A percentile compares a stretch with the other conserved stretches of the same genome.
Conservation (phyloP, 441 rosid species). For the Pelargonium citronellum region DNA sequence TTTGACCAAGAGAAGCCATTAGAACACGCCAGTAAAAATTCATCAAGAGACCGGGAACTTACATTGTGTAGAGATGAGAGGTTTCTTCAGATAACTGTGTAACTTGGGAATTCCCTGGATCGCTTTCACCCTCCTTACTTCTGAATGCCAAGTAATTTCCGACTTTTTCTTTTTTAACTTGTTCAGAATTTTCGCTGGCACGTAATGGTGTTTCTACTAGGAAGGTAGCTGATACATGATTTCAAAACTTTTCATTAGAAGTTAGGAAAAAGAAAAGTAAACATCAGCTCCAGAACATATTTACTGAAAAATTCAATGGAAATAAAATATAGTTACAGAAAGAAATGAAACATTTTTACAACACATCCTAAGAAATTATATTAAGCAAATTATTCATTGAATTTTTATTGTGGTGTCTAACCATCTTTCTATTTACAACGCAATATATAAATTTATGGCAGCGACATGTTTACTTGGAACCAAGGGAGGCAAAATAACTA, state of each 20-base stretch:
- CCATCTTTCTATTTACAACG: not conserved
- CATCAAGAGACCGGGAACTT: constrained; percentile 21
- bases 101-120: constrained; percentile 24
- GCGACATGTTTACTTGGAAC: not conserved
- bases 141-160: constrained; percentile 22
- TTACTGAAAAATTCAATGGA: not conserved
- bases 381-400: not conserved
- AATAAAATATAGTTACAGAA: too few relatives aligned
- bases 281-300: not conserved
- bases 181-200: constrained; percentile 19
- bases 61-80: constrained; percentile 62
- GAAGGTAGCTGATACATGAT: constrained; percentile 18
- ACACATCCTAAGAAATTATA: not conserved
- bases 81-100: constrained; percentile 38
- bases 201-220: constrained; percentile 23
- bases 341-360: not conserved
- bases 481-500: not conserved
- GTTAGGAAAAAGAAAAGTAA: not conserved
- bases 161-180: constrained; percentile 17
- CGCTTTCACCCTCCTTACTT: constrained; percentile 16
- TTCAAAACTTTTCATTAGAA: constrained; percentile 31
- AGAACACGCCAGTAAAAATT: not conserved
- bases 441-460: not conserved
- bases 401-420: not conserved
- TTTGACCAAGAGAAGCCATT: not conserved